Conservation (phyloP, 2,329 filamentous ascomycete genomes). For the Neofusicoccum umdonicola region DNA sequence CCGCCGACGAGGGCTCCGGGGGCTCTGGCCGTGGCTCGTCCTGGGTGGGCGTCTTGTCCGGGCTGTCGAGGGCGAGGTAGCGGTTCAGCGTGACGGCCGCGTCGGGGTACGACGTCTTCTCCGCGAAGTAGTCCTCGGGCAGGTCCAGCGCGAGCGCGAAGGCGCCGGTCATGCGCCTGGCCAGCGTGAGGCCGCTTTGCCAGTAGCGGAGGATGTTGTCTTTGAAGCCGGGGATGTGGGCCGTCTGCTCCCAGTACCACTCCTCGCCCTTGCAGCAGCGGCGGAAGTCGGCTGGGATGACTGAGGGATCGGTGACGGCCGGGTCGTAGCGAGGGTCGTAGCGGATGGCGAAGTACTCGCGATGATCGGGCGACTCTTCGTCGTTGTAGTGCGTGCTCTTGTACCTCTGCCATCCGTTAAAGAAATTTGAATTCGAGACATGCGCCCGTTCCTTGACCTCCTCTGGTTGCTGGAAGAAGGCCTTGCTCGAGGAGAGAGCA, state of each 20-base stretch:
- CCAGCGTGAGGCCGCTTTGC: slow-evolving; percentile 48
- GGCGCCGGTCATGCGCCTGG: slow-evolving; percentile 50
- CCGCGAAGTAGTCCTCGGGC: slow-evolving; percentile 56
- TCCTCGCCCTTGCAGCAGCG: slow-evolving; percentile 41
- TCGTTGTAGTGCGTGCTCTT: slow-evolving; percentile 37
- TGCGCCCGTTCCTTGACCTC: slow-evolving; percentile 39
- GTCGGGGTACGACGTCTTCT: slow-evolving; percentile 52
- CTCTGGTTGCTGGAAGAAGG: slow-evolving; percentile 30
- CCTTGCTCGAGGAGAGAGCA: slow-evolving; percentile 31
- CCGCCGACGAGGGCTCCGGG: slow-evolving; percentile 25
- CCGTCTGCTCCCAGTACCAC: slow-evolving; percentile 54
- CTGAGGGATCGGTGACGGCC: slow-evolving; percentile 42
- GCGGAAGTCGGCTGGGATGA: slow-evolving; percentile 26
- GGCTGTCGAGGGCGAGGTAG: slow-evolving; percentile 22
- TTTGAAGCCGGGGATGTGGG: slow-evolving; percentile 51
- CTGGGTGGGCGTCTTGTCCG: slow-evolving; percentile 23
- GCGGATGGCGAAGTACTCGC: slow-evolving; percentile 39
- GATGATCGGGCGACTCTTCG: slow-evolving; percentile 32
- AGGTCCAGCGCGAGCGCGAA: slow-evolving; percentile 58
- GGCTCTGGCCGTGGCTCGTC: slow-evolving; percentile 35
- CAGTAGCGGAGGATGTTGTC: slow-evolving; percentile 49
- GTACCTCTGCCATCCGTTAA: slow-evolving; percentile 42
- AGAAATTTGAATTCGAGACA: slow-evolving; percentile 38
- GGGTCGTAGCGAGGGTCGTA: slow-evolving; percentile 50
- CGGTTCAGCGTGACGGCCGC: slow-evolving; percentile 27